Evolutionary conservation across 108 stramenopile species (phyloP), one percentile per base, ranked within the genome.

Genomic region (Stephanodiscus minutulus): DNA sequence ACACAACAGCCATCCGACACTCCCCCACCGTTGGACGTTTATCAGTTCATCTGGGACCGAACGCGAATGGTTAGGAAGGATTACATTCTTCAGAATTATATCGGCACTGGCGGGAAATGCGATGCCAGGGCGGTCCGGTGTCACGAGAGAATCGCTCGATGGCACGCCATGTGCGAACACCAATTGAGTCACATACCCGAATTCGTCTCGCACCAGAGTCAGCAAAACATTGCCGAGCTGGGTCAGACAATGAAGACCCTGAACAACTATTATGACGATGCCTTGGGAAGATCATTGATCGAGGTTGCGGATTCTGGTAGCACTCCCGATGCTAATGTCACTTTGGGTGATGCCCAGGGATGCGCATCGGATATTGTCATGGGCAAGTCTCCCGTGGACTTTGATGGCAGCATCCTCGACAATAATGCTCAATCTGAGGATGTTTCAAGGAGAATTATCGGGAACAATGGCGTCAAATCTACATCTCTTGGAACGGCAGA

Each of bases 21-120:
- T 2, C 92, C 95, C 4, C 84, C 88, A 5, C 70, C 92, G 7
- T 76, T 96, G 20, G 93, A 94, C 68, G 91, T 93, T 7, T 94
- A 96, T 75, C 87, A 89, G 54, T 96, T 96, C 53, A 86, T 96
- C 59, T 96, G 93, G 93, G 90, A 96, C 81, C 71, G 95, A 18
- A 91, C 90, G 21, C 80, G 92, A 36, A 91, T 91, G 91, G 81
- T 94, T 28, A 83, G 91, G 62, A 92, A 92, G 65, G 95, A 96
- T 77, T 94, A 92, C 61, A 94, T 88, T 47, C 69, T 96, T 13
- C 93, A 94, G 70, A 96, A 96, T 72, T 96, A 93, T 66, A 90
- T 91, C 47, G 92, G 91, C 11, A 91, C 86, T 9, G 91, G 92
- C 6, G 96, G 96, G 9, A 85, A 82, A 31, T 92, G 91, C 56